phyloP scores from a whole-genome alignment of 441 rosid genomes.

The Gossypium schwendimanii region DNA sequence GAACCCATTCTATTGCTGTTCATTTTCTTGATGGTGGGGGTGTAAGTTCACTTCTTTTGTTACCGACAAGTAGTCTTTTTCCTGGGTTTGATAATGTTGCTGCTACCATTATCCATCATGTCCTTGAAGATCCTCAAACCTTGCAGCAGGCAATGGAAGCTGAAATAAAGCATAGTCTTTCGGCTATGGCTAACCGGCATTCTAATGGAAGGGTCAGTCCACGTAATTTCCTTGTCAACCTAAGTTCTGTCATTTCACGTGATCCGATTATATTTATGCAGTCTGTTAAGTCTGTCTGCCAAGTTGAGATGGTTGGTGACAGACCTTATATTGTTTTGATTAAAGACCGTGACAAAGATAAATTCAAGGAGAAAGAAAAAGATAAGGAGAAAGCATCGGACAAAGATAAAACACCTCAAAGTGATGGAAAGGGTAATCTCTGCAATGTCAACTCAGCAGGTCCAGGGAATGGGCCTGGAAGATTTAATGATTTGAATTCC shows the following conservation, averaged over 20 bases:
- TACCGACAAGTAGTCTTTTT: constrained; percentile 84
- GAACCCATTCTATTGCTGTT: constrained; percentile 74
- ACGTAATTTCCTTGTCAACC: constrained; percentile 66
- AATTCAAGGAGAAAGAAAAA: constrained; percentile 66
- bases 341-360: constrained; percentile 88
- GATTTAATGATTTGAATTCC: constrained; percentile 45
- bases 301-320: constrained; percentile 94
- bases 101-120: constrained; percentile 82
- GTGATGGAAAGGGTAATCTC: constrained; percentile 58
- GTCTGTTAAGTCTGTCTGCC: constrained; percentile 83
- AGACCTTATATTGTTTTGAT: constrained; percentile 81
- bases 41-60: constrained; percentile 62
- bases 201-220: constrained; percentile 79
- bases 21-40: constrained; percentile 87
- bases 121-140: constrained; percentile 97
- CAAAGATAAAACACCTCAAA: constrained; percentile 49
- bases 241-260: constrained; percentile 74
- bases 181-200: constrained; percentile 79
- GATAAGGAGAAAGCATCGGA: constrained; percentile 66
- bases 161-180: constrained; percentile 84
- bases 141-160: constrained; percentile 99
- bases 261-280: constrained; percentile 80
- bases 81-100: constrained; percentile 91
- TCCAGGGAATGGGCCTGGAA: constrained; percentile 44
- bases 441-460: constrained; percentile 29